Percentiles rank a stretch among this genome's conserved stretches.
Conservation (phyloP, 108 stramenopile species). For the Nannochloropsis granulata region DNA sequence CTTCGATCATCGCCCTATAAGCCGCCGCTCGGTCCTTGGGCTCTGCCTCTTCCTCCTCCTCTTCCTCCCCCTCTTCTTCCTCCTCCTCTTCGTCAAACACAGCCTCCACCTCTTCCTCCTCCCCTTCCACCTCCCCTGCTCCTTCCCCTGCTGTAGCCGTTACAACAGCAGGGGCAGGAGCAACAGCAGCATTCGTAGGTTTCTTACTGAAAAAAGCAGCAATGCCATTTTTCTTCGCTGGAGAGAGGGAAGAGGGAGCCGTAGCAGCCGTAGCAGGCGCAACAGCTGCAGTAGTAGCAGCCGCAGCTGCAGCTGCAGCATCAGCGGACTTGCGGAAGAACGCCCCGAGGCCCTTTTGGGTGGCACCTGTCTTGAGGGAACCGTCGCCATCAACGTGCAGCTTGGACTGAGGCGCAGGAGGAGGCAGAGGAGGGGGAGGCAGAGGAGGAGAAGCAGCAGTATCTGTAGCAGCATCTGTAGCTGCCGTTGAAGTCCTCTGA, state of each 20-base stretch:
- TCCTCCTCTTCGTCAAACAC: background rate
- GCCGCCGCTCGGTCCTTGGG: constrained; percentile 25
- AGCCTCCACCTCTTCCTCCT: background rate
- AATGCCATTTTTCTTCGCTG: constrained; percentile 4
- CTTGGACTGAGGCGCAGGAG: background rate
- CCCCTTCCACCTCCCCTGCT: background rate
- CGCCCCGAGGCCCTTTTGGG: background rate
- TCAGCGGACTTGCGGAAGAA: background rate
- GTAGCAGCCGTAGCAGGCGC: background rate
- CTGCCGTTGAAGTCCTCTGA: no score
- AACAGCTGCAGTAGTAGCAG: background rate
- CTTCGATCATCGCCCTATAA: constrained; percentile 23
- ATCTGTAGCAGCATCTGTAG: no score
- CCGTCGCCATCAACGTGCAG: background rate
- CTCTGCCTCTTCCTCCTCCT: constrained; percentile 1
- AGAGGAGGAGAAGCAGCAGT: no score
- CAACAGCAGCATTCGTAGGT: background rate
- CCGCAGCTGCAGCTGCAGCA: background rate
- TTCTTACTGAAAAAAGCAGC: constrained; percentile 8
- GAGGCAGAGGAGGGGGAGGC: no score
- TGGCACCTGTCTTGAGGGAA: background rate
- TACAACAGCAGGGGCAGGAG: background rate
- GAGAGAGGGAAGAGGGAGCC: background rate
- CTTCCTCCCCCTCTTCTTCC: background rate
- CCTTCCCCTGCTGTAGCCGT: background rate